These are phyloP conservation scores for Backusella liffmaniae DNA, from an alignment of 192 early-diverging fungal genomes.

Conservation along the genomic window DNA sequence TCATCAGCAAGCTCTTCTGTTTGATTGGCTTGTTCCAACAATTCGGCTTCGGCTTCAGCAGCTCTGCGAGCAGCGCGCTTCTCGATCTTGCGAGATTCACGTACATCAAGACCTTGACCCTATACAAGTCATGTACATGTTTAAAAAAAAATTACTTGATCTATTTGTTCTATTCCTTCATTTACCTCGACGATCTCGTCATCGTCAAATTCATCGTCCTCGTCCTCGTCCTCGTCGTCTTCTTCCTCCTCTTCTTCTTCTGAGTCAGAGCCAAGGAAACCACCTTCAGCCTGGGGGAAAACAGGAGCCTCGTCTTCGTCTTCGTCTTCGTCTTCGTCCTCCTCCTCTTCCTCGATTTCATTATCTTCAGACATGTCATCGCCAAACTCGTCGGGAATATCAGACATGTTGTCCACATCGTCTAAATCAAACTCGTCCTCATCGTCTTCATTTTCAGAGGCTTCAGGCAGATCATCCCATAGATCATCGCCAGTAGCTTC, in stretches of 20 bases:
- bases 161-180: not conserved
- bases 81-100: slow-evolving; percentile 61
- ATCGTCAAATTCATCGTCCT: slow-evolving; percentile 31
- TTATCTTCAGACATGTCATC: slow-evolving; percentile 26
- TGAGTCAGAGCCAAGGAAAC: slow-evolving; percentile 31
- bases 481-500: slow-evolving; percentile 15
- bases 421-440: slow-evolving; percentile 36
- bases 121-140: slow-evolving; percentile 20
- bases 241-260: slow-evolving; percentile 27
- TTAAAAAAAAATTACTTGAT: not conserved
- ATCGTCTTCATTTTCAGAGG: slow-evolving; percentile 37
- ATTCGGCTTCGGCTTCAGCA: slow-evolving; percentile 66
- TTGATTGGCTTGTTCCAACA: slow-evolving; percentile 69
- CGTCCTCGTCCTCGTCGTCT: slow-evolving; percentile 43
- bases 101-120: slow-evolving; percentile 47
- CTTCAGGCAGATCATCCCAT: slow-evolving; percentile 29
- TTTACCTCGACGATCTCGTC: slow-evolving; percentile 34
- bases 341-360: slow-evolving; percentile 38
- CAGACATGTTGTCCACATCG: slow-evolving; percentile 23
- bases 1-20: slow-evolving; percentile 74
- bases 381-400: slow-evolving; percentile 31
- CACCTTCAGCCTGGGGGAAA: slow-evolving; percentile 22
- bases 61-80: slow-evolving; percentile 61
- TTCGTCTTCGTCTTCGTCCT: slow-evolving; percentile 51
- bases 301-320: slow-evolving; percentile 44